Base-by-base conservation (phyloP, 2,329 filamentous ascomycete genomes). In the Fusarium torulosum region DNA sequence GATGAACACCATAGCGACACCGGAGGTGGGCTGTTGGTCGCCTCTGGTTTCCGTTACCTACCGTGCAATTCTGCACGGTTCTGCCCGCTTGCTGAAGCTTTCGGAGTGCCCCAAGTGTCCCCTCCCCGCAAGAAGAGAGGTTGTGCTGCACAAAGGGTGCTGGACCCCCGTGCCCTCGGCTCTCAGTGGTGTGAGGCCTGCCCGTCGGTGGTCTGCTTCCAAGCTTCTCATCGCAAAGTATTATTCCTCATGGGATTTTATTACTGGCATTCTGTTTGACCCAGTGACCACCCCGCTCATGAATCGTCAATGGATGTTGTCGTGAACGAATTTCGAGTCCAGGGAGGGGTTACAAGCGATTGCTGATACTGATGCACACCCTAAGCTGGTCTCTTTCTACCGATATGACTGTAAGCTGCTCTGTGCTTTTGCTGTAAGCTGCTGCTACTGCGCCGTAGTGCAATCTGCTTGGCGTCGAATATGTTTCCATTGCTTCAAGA, bases 11-110 rank as follows among this genome's bases (percentile, higher is more conserved):
- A 66, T 63, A 74, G 72, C 72, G 71, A 73, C 70, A 70, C 71
- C 72, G 72, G 70, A 71, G 70, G 70, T 74, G 72, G 72, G 70
- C 72, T 70, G 67, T 74, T 72, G 53, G 61, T 72, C 66, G 68
- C 72, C 70, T 72, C 68, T 69, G 54, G 52, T 65, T 72, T 62
- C 42, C 58, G 61, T 69, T 51, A 54, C 54, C 59, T 63, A 56
- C 66, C 68, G 68, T 72, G 63, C 60, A 69, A 55, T 67, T 72
- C 70, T 74, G 72, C 68, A 74, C 72, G 70, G 70, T 65, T 72
- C 70, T 74, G 68, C 53, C 71, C 72, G 63, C 43, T 68, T 63
- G 66, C 62, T 69, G 44, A 60, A 55, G 63, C 38, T 56, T 50
- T 60, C 68, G 66, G 59, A 70, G 57, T 69, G 67, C 50, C 49